Evolutionary conservation across 1,139 yeast species (phyloP).

Genomic region (Pichia sp.): DNA sequence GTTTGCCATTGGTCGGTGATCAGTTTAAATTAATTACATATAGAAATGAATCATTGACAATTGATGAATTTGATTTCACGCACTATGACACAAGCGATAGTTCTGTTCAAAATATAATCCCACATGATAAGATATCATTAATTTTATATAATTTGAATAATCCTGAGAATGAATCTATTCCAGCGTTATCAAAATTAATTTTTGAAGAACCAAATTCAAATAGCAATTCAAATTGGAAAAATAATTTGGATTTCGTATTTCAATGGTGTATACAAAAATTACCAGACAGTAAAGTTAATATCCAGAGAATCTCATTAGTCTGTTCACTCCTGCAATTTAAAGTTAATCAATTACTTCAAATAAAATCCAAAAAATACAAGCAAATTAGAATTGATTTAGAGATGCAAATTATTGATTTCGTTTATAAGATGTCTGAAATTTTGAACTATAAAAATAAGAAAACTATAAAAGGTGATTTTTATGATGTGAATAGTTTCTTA

Average conservation of each 20-base stretch:
- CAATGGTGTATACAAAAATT: slow-evolving; percentile 46
- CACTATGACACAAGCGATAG: neutral
- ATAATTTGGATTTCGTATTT: slow-evolving; percentile 35
- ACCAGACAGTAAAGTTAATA: slow-evolving; percentile 25
- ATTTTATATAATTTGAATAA: slow-evolving; percentile 24
- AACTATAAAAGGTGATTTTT: slow-evolving; percentile 15
- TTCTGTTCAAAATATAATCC: slow-evolving; percentile 4
- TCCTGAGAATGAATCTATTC: slow-evolving; percentile 10
- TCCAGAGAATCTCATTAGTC: slow-evolving; percentile 25
- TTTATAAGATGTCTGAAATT: slow-evolving; percentile 31
- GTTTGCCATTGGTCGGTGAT: slow-evolving; percentile 37
- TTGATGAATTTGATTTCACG: slow-evolving; percentile 32
- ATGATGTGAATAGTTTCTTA: slow-evolving; percentile 37
- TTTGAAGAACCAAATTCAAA: slow-evolving; percentile 23
- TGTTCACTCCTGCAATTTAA: slow-evolving; percentile 25
- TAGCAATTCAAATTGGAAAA: slow-evolving; percentile 34
- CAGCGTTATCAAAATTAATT: slow-evolving; percentile 18
- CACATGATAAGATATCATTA: slow-evolving; percentile 13
- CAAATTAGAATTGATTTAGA: slow-evolving; percentile 42
- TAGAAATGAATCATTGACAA: slow-evolving; percentile 66
- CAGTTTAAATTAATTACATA: slow-evolving; percentile 58
- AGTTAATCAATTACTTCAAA: slow-evolving; percentile 22
- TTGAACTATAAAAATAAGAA: slow-evolving; percentile 14
- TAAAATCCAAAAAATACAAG: slow-evolving; percentile 26
- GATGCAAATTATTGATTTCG: slow-evolving; percentile 33